Evolutionary conservation across 305 asterid genomes (phyloP).

Genomic region (Fraxinus sp.): DNA sequence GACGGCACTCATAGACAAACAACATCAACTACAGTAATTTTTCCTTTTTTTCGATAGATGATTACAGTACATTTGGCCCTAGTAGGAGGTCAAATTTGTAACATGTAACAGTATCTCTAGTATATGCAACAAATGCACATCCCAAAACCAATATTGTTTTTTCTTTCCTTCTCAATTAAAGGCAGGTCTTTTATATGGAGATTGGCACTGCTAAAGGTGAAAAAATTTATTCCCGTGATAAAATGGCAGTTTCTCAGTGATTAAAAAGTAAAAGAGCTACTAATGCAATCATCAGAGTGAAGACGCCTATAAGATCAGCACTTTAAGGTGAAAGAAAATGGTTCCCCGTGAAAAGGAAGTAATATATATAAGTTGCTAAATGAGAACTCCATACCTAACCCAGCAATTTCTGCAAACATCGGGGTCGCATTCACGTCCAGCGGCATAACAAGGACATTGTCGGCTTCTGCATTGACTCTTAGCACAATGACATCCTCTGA

Average conservation of each 20-base stretch:
- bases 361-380: neutral
- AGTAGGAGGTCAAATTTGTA: slow-evolving; percentile 1
- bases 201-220: neutral
- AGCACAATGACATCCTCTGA: slow-evolving; percentile 99
- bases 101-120: neutral
- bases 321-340: neutral
- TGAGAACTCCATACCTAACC: slow-evolving; percentile 68
- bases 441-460: slow-evolving; percentile 99
- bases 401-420: slow-evolving; percentile 99
- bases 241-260: neutral
- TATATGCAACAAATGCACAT: neutral
- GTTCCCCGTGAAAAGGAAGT: neutral
- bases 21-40: neutral
- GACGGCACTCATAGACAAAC: neutral
- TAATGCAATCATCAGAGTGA: neutral
- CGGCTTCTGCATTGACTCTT: slow-evolving; percentile 99
- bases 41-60: neutral
- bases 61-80: slow-evolving; percentile 7
- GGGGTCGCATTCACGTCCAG: slow-evolving; percentile 99
- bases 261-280: neutral
- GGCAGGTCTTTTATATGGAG: neutral
- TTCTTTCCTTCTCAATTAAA: neutral
- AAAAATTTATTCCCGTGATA: neutral
- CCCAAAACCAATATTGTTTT: neutral
- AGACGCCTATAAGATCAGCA: neutral